Evolutionary conservation across 805 yeast species (phyloP).

Genomic region (Lachancea fermentati): DNA sequence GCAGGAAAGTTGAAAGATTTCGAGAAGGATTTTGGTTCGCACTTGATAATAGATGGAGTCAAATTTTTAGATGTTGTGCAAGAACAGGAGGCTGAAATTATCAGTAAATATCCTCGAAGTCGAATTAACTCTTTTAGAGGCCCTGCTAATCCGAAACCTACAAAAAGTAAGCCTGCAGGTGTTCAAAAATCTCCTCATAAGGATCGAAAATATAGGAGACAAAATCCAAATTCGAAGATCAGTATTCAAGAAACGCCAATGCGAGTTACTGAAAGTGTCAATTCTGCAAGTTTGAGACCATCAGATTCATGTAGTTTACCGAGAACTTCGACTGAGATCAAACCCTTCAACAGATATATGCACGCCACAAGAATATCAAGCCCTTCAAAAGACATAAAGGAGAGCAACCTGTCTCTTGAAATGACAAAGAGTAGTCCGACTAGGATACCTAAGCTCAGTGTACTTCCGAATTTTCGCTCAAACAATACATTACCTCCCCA

Average conservation of each 20-base stretch:
- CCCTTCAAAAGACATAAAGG: constrained; percentile 12
- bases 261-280: neutral
- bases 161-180: neutral
- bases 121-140: constrained; percentile 15
- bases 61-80: constrained; percentile 26
- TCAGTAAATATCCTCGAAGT: constrained; percentile 30
- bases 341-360: constrained; percentile 9
- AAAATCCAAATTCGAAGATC: constrained; percentile 1
- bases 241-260: constrained; percentile 3
- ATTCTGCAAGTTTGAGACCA: neutral
- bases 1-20: constrained; percentile 43
- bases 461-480: constrained; percentile 7
- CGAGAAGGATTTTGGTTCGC: constrained; percentile 38
- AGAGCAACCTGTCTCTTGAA: constrained; percentile 14
- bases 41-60: constrained; percentile 29
- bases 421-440: constrained; percentile 12
- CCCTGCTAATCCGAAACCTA: neutral
- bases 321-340: neutral
- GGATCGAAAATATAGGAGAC: neutral
- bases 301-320: neutral
- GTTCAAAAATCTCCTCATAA: constrained; percentile 3
- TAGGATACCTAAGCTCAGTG: constrained; percentile 11
- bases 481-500: constrained; percentile 7
- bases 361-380: constrained; percentile 15
- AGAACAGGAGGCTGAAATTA: constrained; percentile 30